Evolutionary conservation across 495 filamentous ascomycete genomes (phyloP).

Genomic region (Amorphotheca resinae): DNA sequence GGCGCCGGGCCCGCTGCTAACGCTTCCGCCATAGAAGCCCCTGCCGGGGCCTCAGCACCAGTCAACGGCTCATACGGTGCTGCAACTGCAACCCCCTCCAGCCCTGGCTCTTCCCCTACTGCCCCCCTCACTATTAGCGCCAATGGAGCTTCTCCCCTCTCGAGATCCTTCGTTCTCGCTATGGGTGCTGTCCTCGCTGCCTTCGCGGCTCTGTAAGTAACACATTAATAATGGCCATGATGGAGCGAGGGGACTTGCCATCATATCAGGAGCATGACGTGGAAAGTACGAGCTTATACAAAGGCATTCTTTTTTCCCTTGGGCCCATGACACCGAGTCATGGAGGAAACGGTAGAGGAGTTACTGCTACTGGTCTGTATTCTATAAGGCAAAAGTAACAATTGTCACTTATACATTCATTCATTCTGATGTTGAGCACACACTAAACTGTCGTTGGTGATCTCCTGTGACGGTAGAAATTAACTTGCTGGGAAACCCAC

Average conservation of each 20-base stretch:
- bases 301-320: not conserved
- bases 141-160: constrained; percentile 4
- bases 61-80: not conserved
- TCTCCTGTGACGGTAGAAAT: too few relatives aligned
- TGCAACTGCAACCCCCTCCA: too few relatives aligned
- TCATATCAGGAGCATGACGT: not conserved
- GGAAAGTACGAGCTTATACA: not conserved
- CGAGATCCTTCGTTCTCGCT: constrained; percentile 11
- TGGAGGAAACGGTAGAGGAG: not conserved
- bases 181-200: constrained; percentile 13
- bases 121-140: not conserved
- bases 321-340: not conserved
- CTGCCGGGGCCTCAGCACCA: not conserved
- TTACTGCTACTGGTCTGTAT: too few relatives aligned
- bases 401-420: too few relatives aligned
- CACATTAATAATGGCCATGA: not conserved
- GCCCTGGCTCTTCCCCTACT: constrained; percentile 2
- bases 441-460: too few relatives aligned
- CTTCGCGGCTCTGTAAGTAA: constrained; percentile 15
- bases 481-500: too few relatives aligned
- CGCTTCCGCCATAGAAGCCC: not conserved
- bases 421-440: too few relatives aligned
- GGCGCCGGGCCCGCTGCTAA: not conserved
- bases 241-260: constrained; percentile 2
- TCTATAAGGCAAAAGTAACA: too few relatives aligned